phyloP scores from a whole-genome alignment of 2,329 filamentous ascomycete species.

The Alternaria sp. region DNA sequence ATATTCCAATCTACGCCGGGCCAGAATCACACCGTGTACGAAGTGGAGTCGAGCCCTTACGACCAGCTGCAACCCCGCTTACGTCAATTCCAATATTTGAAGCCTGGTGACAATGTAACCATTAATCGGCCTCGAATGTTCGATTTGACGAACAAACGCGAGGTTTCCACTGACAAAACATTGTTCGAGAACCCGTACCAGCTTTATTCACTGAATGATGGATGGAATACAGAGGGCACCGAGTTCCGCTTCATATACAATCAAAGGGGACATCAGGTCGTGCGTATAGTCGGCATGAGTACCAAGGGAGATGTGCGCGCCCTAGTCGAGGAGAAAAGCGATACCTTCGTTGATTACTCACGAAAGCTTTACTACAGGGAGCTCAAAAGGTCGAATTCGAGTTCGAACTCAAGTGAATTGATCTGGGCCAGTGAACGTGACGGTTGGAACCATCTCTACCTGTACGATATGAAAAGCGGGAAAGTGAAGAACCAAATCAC shows the following conservation, averaged over 20 bases:
- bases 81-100: slow-evolving; percentile 29
- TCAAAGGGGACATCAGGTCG: slow-evolving; percentile 33
- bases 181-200: slow-evolving; percentile 33
- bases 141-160: slow-evolving; percentile 26
- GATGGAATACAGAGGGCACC: slow-evolving; percentile 33
- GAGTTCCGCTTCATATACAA: slow-evolving; percentile 39
- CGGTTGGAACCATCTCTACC: slow-evolving; percentile 44
- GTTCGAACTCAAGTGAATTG: slow-evolving; percentile 27
- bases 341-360: slow-evolving; percentile 38
- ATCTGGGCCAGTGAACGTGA: slow-evolving; percentile 41
- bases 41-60: slow-evolving; percentile 32
- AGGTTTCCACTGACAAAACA: slow-evolving; percentile 28
- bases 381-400: slow-evolving; percentile 18
- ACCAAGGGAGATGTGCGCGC: slow-evolving; percentile 30
- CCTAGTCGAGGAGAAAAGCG: slow-evolving; percentile 35
- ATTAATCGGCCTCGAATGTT: slow-evolving; percentile 35
- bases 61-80: slow-evolving; percentile 32
- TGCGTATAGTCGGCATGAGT: slow-evolving; percentile 36
- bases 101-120: slow-evolving; percentile 32
- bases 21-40: slow-evolving; percentile 30
- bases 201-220: slow-evolving; percentile 12
- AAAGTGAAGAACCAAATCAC: slow-evolving; percentile 49
- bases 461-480: slow-evolving; percentile 46
- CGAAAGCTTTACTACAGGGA: slow-evolving; percentile 28
- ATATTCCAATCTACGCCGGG: slow-evolving; percentile 30